A percentile compares a stretch with the other conserved stretches of the same genome.
Conservation (phyloP, 495 filamentous ascomycete genomes). For the Cercophora sp. region DNA sequence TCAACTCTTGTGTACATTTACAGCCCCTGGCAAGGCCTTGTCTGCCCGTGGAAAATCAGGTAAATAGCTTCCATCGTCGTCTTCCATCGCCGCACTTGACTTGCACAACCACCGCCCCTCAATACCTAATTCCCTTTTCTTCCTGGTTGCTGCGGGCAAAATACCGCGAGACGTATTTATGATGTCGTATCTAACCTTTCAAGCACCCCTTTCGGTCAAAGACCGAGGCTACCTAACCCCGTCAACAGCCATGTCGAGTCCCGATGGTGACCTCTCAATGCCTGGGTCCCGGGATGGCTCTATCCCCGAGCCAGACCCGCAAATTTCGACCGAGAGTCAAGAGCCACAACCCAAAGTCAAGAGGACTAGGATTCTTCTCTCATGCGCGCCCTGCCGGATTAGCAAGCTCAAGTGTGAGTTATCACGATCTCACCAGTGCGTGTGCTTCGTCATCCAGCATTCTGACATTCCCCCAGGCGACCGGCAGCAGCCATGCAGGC, state of each 20-base stretch:
- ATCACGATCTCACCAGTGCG: not conserved
- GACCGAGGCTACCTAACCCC: not conserved
- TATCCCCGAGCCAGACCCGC: not conserved
- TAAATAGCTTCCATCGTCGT: too few relatives aligned
- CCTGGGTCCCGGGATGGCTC: too few relatives aligned
- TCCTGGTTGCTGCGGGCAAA: too few relatives aligned
- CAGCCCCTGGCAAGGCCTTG: too few relatives aligned
- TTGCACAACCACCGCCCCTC: too few relatives aligned
- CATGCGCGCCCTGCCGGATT: slow-evolving; percentile 37
- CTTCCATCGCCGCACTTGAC: too few relatives aligned
- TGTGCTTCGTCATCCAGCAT: too few relatives aligned
- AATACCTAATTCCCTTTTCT: too few relatives aligned
- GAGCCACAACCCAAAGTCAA: slow-evolving; percentile 14
- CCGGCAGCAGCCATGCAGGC: slow-evolving; percentile 25
- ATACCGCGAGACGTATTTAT: too few relatives aligned
- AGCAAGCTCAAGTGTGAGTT: slow-evolving; percentile 42
- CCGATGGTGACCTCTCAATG: too few relatives aligned
- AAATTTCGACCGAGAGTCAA: not conserved
- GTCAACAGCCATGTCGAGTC: not conserved
- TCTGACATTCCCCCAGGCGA: slow-evolving; percentile 17
- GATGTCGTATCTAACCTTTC: slow-evolving; percentile 6
- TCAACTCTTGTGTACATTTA: too few relatives aligned
- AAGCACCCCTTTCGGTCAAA: not conserved
- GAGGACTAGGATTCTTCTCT: slow-evolving; percentile 37
- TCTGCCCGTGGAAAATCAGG: too few relatives aligned